Evolutionary conservation across 805 yeast species (phyloP).

Genomic region (Cyberlindnera petersonii): DNA sequence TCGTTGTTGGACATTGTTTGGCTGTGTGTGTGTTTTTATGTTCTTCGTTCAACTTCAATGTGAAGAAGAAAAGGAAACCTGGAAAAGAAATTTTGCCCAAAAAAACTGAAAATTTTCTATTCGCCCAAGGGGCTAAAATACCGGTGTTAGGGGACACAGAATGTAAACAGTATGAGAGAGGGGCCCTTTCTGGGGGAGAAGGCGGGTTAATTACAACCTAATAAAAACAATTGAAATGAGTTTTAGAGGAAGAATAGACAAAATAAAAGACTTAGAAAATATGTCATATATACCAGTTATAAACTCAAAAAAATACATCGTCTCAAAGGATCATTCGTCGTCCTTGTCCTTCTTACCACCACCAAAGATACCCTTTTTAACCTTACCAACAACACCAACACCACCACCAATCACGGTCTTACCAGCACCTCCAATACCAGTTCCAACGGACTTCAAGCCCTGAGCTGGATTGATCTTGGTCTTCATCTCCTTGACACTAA

Average conservation of each 20-base stretch:
- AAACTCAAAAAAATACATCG: background rate
- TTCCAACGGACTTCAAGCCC: conserved; percentile 49
- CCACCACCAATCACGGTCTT: conserved; percentile 41
- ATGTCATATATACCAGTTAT: no score
- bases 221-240: no score
- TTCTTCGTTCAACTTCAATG: no score
- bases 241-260: no score
- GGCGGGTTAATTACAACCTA: no score
- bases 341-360: conserved; percentile 19
- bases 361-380: conserved; percentile 39
- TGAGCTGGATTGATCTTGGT: conserved; percentile 40
- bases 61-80: background rate
- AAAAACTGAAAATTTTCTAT: conserved; percentile 8
- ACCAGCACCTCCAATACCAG: conserved; percentile 45
- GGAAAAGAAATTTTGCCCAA: background rate
- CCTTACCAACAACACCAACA: conserved; percentile 41
- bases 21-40: no score
- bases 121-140: background rate
- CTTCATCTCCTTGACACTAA: conserved; percentile 36
- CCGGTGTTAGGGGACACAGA: conserved; percentile 2
- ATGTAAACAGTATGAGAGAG: conserved; percentile 1
- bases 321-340: background rate
- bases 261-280: no score
- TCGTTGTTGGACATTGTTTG: conserved; percentile 40
- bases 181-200: background rate